These are phyloP conservation scores for Ramaria rubella DNA, from an alignment of 768 basidiomycete species.

Conservation along the genomic window DNA sequence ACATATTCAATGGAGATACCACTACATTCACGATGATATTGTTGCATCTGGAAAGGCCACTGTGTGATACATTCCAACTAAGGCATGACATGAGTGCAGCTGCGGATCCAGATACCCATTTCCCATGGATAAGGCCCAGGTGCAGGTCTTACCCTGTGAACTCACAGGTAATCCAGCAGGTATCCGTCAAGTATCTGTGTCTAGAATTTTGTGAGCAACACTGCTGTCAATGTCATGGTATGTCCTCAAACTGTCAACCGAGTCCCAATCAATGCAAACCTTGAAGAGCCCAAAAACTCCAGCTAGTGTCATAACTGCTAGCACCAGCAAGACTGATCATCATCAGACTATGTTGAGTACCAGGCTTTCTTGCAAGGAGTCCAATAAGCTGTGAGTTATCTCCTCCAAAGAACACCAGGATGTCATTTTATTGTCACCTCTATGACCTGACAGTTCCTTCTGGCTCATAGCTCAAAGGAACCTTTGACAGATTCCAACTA, in stretches of 20 bases:
- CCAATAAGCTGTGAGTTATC: conserved; percentile 33
- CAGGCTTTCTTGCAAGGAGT: conserved; percentile 12
- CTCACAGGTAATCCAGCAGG: too few species aligned
- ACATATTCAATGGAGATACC: too few species aligned
- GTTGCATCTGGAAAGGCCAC: too few species aligned
- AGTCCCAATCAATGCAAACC: conserved; percentile 27
- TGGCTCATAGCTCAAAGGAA: conserved; percentile 82
- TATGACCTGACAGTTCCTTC: not conserved
- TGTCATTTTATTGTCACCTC: conserved; percentile 5
- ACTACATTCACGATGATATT: too few species aligned
- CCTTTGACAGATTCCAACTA: conserved; percentile 86
- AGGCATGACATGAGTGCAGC: too few species aligned
- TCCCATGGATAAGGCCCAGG: too few species aligned
- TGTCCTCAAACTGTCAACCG: conserved; percentile 68
- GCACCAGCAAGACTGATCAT: not conserved
- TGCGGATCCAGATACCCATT: too few species aligned
- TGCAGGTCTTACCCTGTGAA: too few species aligned
- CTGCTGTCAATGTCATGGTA: too few species aligned
- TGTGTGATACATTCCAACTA: too few species aligned
- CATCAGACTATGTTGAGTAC: conserved; percentile 4
- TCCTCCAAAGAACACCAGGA: conserved; percentile 78
- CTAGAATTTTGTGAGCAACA: too few species aligned
- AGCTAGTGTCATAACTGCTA: conserved; percentile 19
- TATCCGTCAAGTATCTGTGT: too few species aligned
- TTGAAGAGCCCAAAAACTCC: conserved; percentile 18